These are phyloP conservation scores for Vaccinium myrtillus DNA, from an alignment of 148 eudicot species.

Conservation along the genomic window DNA sequence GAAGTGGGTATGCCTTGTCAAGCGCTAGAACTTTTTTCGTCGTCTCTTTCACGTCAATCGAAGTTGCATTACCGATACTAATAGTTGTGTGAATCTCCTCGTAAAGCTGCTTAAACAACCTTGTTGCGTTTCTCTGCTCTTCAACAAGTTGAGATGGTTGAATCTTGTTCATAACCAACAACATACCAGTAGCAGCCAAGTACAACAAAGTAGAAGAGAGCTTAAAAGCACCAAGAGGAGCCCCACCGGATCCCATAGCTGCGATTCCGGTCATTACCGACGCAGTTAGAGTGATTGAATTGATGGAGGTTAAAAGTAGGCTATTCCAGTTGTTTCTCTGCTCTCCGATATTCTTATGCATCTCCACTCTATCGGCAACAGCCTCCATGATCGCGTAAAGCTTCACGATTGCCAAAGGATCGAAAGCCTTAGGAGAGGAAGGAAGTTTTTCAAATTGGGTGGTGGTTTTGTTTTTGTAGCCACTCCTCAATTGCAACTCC, in stretches of 20 bases:
- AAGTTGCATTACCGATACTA: conserved; percentile 12
- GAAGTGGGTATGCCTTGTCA: conserved; percentile 67
- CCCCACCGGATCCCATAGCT: conserved; percentile 4
- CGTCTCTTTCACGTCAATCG: conserved; percentile 35
- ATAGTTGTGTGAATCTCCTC: conserved; percentile 30
- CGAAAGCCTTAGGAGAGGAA: neutral
- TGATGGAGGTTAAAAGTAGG: conserved; percentile 56
- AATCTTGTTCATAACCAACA: conserved; percentile 51
- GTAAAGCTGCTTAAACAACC: conserved; percentile 43
- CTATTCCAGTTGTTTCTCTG: conserved; percentile 63
- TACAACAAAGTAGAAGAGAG: conserved; percentile 44
- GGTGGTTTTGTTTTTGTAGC: neutral
- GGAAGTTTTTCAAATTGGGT: neutral
- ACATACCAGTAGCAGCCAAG: conserved; percentile 46
- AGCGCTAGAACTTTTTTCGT: conserved; percentile 52
- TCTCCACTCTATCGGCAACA: conserved; percentile 37
- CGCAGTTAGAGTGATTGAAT: conserved; percentile 59
- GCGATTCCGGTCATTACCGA: conserved; percentile 52
- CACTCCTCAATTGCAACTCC: neutral
- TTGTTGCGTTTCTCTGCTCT: conserved; percentile 62
- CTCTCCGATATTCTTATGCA: conserved; percentile 36
- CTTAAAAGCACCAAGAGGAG: conserved; percentile 29
- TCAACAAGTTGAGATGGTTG: conserved; percentile 77
- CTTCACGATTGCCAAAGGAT: conserved; percentile 14
- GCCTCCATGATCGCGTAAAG: conserved; percentile 33